Base-by-base conservation (phyloP, 2,329 filamentous ascomycete species). In the Aureobasidium sp. region DNA sequence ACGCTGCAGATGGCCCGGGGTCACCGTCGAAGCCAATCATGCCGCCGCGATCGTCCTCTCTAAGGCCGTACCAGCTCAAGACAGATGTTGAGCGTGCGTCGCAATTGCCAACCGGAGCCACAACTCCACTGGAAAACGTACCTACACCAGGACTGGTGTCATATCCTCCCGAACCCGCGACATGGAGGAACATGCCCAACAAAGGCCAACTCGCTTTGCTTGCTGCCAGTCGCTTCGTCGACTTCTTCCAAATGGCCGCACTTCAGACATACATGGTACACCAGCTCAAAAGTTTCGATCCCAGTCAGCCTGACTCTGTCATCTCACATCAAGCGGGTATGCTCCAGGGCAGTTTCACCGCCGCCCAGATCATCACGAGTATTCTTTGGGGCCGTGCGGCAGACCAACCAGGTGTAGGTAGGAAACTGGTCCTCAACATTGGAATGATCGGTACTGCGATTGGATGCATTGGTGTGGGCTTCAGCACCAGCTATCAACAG, bases 181-280 rank as follows among this genome's bases (percentile, higher is more conserved):
- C 74, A 71, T 77, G 74, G 75, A 37, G 59, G 43, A 74, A 75
- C 62, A 70, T 77, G 69, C 75, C 75, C 17, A 72, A 73, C 66
- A 77, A 77, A 65, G 66, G 66, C 61, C 74, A 77, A 66, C 66
- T 77, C 63, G 70, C 72, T 65, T 73, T 77, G 61, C 72, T 76
- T 34, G 71, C 71, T 13, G 64, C 71, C 24, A 76, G 74, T 17
- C 75, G 75, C 43, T 74, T 77, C 64, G 75, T 76, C 69, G 75
- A 77, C 65, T 77, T 77, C 67, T 77, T 75, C 67, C 75, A 77
- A 65, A 76, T 75, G 74, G 75, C 75, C 7, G 74, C 75, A 6
- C 66, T 77, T 17, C 74, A 77, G 66, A 75, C 74, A n/a, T 76
- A 74, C 69, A 77, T 77, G 75, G 72, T 76, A 41, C 73, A 76